A percentile compares a stretch with the other conserved stretches of the same genome.
phyloP scores from a whole-genome alignment of 2,329 filamentous ascomycete species.

The Apiospora malaysiana region DNA sequence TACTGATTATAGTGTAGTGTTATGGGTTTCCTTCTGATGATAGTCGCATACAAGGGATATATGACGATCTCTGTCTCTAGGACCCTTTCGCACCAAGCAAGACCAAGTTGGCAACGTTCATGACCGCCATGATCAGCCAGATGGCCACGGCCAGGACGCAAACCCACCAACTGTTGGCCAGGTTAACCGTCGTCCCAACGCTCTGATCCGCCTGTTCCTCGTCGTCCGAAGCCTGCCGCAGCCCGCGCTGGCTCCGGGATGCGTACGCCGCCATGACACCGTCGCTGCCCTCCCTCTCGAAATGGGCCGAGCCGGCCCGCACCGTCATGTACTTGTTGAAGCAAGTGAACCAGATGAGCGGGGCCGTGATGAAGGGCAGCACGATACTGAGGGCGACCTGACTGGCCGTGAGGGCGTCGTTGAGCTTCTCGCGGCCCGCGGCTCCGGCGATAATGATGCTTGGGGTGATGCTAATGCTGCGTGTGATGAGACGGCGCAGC shows the following conservation, averaged over 20 bases:
- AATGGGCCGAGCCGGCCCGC: constrained; percentile 48
- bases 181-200: constrained; percentile 52
- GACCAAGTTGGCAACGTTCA: constrained; percentile 64
- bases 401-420: constrained; percentile 73
- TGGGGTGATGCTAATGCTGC: constrained; percentile 80
- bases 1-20: neutral
- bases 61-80: neutral
- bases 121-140: constrained; percentile 75
- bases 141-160: constrained; percentile 61
- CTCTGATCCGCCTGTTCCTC: constrained; percentile 19
- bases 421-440: constrained; percentile 73
- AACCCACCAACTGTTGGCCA: constrained; percentile 76
- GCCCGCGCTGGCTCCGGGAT: neutral
- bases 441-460: constrained; percentile 84
- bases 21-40: neutral
- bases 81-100: constrained; percentile 30
- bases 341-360: constrained; percentile 85
- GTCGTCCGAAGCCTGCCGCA: constrained; percentile 27
- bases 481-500: constrained; percentile 78
- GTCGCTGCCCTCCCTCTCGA: constrained; percentile 38
- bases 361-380: constrained; percentile 81
- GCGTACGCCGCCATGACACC: constrained; percentile 22
- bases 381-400: constrained; percentile 83
- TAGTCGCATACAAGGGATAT: neutral
- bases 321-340: constrained; percentile 82